Percentiles rank a stretch among this genome's conserved stretches.
phyloP scores from a whole-genome alignment of 257 asterid genomes.

The Gentiana dahurica region DNA sequence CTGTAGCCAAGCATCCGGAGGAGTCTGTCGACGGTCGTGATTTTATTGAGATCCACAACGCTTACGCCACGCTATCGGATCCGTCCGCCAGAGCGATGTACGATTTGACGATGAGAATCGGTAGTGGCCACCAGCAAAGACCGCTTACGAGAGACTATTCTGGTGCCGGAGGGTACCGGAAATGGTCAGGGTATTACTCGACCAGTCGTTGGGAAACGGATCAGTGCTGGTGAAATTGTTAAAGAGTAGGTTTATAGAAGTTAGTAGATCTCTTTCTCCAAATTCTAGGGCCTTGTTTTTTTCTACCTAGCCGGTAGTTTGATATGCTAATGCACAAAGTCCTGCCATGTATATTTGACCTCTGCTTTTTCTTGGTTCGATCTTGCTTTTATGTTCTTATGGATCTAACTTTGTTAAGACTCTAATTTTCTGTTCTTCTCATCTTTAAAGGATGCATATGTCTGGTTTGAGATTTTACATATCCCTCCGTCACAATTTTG shows the following conservation, averaged over 20 bases:
- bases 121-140: slow-evolving; percentile 13
- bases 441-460: background rate
- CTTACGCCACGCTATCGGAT: slow-evolving; percentile 73
- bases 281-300: background rate
- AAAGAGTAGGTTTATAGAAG: background rate
- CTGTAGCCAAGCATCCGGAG: slow-evolving; percentile 12
- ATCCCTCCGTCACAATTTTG: too few species aligned
- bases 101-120: slow-evolving; percentile 35
- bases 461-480: background rate
- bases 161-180: slow-evolving; percentile 18
- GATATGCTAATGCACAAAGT: too few species aligned
- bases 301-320: background rate
- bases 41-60: slow-evolving; percentile 68
- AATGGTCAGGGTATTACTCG: slow-evolving; percentile 30
- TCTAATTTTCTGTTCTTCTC: too few species aligned
- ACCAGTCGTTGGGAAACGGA: slow-evolving; percentile 95
- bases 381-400: too few species aligned
- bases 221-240: slow-evolving; percentile 66
- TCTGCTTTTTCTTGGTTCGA: too few species aligned
- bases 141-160: slow-evolving; percentile 1
- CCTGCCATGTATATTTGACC: too few species aligned
- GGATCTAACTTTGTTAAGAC: too few species aligned
- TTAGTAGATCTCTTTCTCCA: too few species aligned
- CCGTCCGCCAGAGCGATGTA: slow-evolving; percentile 59
- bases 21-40: slow-evolving; percentile 42